Conservation (phyloP, 345 rosid species). For the Tarenaya hassleriana region DNA sequence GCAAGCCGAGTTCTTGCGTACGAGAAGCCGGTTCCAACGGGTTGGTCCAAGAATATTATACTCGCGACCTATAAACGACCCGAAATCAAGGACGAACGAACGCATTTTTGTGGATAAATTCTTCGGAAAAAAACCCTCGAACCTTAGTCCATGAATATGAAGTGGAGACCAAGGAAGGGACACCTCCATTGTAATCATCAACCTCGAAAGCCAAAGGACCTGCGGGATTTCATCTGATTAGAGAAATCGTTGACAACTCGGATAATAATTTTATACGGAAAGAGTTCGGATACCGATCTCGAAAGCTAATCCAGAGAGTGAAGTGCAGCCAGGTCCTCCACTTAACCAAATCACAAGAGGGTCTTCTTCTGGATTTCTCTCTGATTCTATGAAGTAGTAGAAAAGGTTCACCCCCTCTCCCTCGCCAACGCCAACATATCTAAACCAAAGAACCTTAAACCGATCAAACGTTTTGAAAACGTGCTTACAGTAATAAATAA, state of each 20-base stretch:
- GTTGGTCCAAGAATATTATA: constrained; percentile 53
- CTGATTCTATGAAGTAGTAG: constrained; percentile 48
- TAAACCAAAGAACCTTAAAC: neutral
- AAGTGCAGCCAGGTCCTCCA: constrained; percentile 63
- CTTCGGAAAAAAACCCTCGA: constrained; percentile 29
- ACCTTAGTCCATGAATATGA: constrained; percentile 65
- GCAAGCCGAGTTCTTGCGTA: constrained; percentile 33
- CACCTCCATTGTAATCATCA: constrained; percentile 53
- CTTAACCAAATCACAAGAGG: constrained; percentile 56
- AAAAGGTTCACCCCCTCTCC: constrained; percentile 36
- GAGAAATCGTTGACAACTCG: no score
- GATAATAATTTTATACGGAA: no score
- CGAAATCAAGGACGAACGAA: neutral
- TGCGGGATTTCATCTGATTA: constrained; percentile 13
- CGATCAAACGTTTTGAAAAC: neutral
- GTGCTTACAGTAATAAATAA: neutral
- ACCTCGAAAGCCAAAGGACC: constrained; percentile 52
- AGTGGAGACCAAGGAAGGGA: constrained; percentile 51
- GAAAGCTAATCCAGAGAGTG: constrained; percentile 29
- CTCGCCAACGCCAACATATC: constrained; percentile 49
- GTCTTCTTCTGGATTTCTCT: constrained; percentile 40
- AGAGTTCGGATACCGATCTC: constrained; percentile 18
- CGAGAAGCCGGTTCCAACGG: constrained; percentile 66
- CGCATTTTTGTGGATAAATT: no score
- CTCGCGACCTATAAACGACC: constrained; percentile 32